These are phyloP conservation scores for Boletus sp. DNA, from an alignment of 1,284 basidiomycete genomes.

Conservation along the genomic window DNA sequence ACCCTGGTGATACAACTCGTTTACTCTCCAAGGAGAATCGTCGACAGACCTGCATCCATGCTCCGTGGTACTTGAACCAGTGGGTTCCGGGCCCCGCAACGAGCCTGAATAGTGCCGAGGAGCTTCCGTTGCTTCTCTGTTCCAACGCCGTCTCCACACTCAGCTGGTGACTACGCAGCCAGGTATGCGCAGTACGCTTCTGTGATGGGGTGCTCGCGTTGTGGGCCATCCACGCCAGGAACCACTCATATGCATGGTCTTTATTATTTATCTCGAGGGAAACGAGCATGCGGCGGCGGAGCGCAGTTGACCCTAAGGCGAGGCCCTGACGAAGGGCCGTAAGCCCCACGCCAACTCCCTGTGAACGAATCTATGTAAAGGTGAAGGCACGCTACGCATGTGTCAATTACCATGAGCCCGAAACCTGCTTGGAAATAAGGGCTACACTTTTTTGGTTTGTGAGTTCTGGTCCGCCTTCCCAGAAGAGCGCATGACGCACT, in stretches of 20 bases:
- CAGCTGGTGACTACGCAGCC: constrained; percentile 83
- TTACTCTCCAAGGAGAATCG: constrained; percentile 3
- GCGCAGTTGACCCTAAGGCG: constrained; percentile 66
- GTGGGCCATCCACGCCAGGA: constrained; percentile 93
- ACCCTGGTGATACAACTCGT: constrained; percentile 3
- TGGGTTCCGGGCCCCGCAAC: constrained; percentile 96
- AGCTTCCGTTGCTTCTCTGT: constrained; percentile 85
- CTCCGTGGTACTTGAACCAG: constrained; percentile 84
- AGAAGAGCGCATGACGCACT: constrained; percentile 25
- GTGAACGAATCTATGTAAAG: constrained; percentile 9
- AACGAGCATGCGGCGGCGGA: constrained; percentile 89
- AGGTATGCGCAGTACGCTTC: constrained; percentile 37
- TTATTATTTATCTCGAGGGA: constrained; percentile 96
- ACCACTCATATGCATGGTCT: constrained; percentile 95
- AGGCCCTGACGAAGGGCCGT: constrained; percentile 71
- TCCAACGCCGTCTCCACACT: constrained; percentile 92
- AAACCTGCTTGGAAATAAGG: constrained; percentile 96
- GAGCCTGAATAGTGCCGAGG: constrained; percentile 84
- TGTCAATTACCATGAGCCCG: constrained; percentile 78
- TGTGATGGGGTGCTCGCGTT: constrained; percentile 42
- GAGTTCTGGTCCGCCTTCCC: constrained; percentile 2
- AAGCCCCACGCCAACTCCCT: constrained; percentile 86
- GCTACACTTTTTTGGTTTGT: constrained; percentile 49
- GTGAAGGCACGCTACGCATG: constrained; percentile 1
- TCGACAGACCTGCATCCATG: constrained; percentile 89